phyloP scores from a whole-genome alignment of 2,329 filamentous ascomycete species.

The Colletotrichum echinochloae region DNA sequence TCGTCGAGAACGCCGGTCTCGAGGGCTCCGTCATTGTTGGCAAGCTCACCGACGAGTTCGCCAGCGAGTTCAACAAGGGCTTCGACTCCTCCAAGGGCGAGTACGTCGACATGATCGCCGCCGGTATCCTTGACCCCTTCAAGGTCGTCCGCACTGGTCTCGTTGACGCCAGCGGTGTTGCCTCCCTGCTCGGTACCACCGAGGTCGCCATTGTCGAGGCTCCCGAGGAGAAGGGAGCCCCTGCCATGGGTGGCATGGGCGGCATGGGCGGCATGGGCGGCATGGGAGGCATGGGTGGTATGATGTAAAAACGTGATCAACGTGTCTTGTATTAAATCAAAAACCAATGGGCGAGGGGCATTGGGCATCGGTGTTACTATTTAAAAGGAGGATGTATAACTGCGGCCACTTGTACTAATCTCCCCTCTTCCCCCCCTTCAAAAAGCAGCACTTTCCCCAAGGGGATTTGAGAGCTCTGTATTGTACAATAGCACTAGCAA shows the following conservation, averaged over 20 bases:
- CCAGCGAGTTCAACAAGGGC: slow-evolving; percentile 94
- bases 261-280: slow-evolving; percentile 77
- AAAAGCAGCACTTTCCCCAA: slow-evolving; percentile 37
- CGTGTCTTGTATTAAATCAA: slow-evolving; percentile 45
- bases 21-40: slow-evolving; percentile 97
- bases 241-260: slow-evolving; percentile 74
- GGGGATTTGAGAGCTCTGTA: slow-evolving; percentile 40
- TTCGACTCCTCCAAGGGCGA: slow-evolving; percentile 97
- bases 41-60: slow-evolving; percentile 96
- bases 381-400: slow-evolving; percentile 51
- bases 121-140: slow-evolving; percentile 98
- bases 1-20: slow-evolving; percentile 96
- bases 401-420: slow-evolving; percentile 48
- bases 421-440: slow-evolving; percentile 37
- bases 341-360: slow-evolving; percentile 54
- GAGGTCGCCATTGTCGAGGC: slow-evolving; percentile 98
- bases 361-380: slow-evolving; percentile 62
- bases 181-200: slow-evolving; percentile 95
- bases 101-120: slow-evolving; percentile 98
- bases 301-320: slow-evolving; percentile 64
- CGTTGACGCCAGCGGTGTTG: slow-evolving; percentile 94
- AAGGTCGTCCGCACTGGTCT: slow-evolving; percentile 99
- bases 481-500: slow-evolving; percentile 42
- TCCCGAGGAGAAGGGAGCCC: slow-evolving; percentile 84
- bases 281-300: slow-evolving; percentile 65